Conservation (phyloP, 306 rosid species). For the Oxytropis ochrocephala region DNA sequence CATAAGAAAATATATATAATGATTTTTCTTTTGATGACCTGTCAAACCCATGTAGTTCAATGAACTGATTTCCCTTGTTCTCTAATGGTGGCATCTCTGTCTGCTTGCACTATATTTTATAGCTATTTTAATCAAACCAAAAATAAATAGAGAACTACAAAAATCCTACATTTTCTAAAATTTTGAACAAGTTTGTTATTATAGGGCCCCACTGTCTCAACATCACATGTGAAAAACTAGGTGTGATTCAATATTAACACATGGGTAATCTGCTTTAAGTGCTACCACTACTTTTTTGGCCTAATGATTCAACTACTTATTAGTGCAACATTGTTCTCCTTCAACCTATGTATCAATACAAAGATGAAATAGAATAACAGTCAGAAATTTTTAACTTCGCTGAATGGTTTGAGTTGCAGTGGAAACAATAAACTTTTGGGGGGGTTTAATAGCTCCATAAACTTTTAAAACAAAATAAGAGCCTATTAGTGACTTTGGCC, state of each 20-base stretch:
- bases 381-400: background rate
- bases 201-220: background rate
- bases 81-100: background rate
- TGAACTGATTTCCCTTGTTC: background rate
- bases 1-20: background rate
- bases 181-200: background rate
- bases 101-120: background rate
- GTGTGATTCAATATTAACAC: background rate
- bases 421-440: background rate
- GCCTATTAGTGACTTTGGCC: background rate
- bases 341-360: background rate
- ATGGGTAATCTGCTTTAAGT: background rate
- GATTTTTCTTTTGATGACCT: background rate
- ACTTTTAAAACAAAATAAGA: background rate
- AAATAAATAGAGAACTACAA: background rate
- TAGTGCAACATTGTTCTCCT: background rate
- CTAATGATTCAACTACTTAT: background rate
- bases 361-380: background rate
- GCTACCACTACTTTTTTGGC: background rate
- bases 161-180: background rate
- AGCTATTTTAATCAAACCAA: background rate
- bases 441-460: background rate
- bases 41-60: background rate
- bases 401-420: background rate
- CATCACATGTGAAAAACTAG: background rate